Evolutionary conservation across 1,139 yeast genomes (phyloP).

Genomic region (Yamadazyma dushanensis): DNA sequence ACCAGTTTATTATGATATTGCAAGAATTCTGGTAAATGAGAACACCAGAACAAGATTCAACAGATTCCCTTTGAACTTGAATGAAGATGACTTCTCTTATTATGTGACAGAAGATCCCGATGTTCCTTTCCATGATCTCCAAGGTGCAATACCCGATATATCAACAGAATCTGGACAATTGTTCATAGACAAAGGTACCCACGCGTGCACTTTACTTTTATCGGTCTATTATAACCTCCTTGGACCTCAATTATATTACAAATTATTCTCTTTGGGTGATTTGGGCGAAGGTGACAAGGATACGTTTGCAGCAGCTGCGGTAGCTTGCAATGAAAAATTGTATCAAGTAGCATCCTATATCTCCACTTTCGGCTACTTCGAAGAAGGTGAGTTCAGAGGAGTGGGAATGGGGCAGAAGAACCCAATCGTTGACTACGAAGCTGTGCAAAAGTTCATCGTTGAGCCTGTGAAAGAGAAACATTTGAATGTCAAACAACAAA

Average conservation of each 20-base stretch:
- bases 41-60: conserved; percentile 24
- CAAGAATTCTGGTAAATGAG: conserved; percentile 43
- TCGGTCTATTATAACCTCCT: conserved; percentile 57
- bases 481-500: conserved; percentile 18
- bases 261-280: conserved; percentile 55
- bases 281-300: conserved; percentile 72
- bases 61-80: conserved; percentile 21
- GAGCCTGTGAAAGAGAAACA: not conserved
- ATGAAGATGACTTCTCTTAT: conserved; percentile 1
- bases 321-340: conserved; percentile 42
- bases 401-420: conserved; percentile 44
- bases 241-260: conserved; percentile 58
- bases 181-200: conserved; percentile 53
- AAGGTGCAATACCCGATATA: conserved; percentile 58
- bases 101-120: conserved; percentile 1
- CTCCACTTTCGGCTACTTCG: conserved; percentile 32
- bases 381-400: conserved; percentile 29
- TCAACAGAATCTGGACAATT: conserved; percentile 69
- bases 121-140: conserved; percentile 37
- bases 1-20: conserved; percentile 67
- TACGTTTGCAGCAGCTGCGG: conserved; percentile 61
- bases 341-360: conserved; percentile 51
- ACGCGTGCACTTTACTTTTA: conserved; percentile 50
- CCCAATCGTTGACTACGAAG: conserved; percentile 30
- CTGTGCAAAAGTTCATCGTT: conserved; percentile 1